Percentiles rank a stretch among this genome's conserved stretches.
These are phyloP conservation scores for Amanita bisporigera DNA, from an alignment of 1,284 basidiomycete species.

Conservation along the genomic window DNA sequence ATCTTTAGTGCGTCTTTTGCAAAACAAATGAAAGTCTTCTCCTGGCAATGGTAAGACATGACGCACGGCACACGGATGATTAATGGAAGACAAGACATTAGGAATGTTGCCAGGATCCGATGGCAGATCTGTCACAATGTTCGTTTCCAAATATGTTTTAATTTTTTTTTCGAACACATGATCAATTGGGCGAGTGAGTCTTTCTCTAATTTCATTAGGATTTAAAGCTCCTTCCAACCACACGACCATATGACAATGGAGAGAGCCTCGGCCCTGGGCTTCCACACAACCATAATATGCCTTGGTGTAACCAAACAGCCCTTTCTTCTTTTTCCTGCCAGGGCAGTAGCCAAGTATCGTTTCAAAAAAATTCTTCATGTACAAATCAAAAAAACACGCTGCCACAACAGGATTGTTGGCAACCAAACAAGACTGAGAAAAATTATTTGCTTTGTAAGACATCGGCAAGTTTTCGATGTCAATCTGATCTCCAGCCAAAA, in stretches of 20 bases:
- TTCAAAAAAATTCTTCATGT: slow-evolving; percentile 44
- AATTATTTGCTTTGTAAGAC: slow-evolving; percentile 30
- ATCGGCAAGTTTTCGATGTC: slow-evolving; percentile 21
- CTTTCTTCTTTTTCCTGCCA: slow-evolving; percentile 11
- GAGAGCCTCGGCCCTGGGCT: no score
- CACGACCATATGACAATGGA: slow-evolving; percentile 33
- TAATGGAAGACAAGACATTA: slow-evolving; percentile 8
- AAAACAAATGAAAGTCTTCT: background rate
- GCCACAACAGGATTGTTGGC: slow-evolving; percentile 41
- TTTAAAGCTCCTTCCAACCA: slow-evolving; percentile 49
- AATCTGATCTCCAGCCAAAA: slow-evolving; percentile 43
- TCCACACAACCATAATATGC: background rate
- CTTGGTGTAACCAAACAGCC: background rate
- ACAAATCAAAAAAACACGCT: background rate
- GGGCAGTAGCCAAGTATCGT: slow-evolving; percentile 26
- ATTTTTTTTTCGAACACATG: background rate
- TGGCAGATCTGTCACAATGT: background rate
- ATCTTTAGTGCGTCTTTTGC: slow-evolving; percentile 19
- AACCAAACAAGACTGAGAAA: slow-evolving; percentile 37
- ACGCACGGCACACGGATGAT: slow-evolving; percentile 34
- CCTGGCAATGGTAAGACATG: slow-evolving; percentile 9
- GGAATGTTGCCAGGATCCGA: slow-evolving; percentile 5
- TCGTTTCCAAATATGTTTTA: background rate
- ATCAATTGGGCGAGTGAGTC: background rate
- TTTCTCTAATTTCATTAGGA: slow-evolving; percentile 38